phyloP scores from a whole-genome alignment of 306 rosid species.

The Mimosa bimucronata region DNA sequence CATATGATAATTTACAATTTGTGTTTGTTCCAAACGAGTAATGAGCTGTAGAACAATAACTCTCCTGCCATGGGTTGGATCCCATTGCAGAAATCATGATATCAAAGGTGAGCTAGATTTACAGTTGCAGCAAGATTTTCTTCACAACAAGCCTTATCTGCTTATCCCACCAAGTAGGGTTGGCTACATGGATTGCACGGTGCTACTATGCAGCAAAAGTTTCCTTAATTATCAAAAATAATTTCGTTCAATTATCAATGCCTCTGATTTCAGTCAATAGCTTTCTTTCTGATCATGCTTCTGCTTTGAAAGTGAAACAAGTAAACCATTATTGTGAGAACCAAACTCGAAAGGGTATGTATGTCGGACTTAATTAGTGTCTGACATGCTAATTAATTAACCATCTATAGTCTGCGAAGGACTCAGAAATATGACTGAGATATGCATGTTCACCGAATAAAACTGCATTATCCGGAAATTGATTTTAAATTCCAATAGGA shows the following conservation, averaged over 20 bases:
- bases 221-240: not conserved
- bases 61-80: too few species aligned
- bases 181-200: too few species aligned
- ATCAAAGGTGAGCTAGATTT: not conserved
- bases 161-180: too few species aligned
- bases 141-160: too few species aligned
- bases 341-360: not conserved
- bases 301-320: conserved; percentile 9
- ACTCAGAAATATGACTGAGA: not conserved
- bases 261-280: not conserved
- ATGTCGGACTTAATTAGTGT: not conserved
- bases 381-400: not conserved
- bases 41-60: not conserved
- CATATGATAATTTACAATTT: conserved; percentile 22
- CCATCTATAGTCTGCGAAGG: conserved; percentile 11
- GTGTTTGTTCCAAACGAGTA: not conserved
- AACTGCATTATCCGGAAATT: not conserved
- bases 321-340: conserved; percentile 10
- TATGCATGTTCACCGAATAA: not conserved
- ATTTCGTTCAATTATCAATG: not conserved
- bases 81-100: not conserved
- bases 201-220: not conserved
- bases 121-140: not conserved
- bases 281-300: not conserved
- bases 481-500: not conserved